phyloP scores from a whole-genome alignment of 345 rosid species.

The Eucalyptus decipiens region DNA sequence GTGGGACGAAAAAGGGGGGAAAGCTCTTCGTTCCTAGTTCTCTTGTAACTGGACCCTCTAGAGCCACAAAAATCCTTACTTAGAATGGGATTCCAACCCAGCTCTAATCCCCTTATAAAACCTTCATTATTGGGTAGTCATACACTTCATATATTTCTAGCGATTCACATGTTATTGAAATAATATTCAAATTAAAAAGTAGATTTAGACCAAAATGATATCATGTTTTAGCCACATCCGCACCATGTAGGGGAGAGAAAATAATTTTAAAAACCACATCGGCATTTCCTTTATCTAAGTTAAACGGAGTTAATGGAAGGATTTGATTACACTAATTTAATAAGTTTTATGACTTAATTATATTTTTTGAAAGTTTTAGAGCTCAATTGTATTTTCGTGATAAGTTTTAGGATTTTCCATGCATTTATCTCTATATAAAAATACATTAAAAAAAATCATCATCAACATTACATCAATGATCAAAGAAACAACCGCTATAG shows the following conservation, averaged over 20 bases:
- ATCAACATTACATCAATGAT: background rate
- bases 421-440: background rate
- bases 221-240: background rate
- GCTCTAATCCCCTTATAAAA: no score
- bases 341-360: background rate
- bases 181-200: no score
- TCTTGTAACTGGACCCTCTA: background rate
- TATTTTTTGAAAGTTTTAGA: no score
- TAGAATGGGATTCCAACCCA: no score
- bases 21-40: background rate
- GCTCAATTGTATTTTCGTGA: no score
- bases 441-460: background rate
- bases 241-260: background rate
- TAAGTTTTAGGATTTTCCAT: no score
- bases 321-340: background rate
- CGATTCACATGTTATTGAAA: no score
- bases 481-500: background rate
- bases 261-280: background rate
- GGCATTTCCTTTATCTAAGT: no score
- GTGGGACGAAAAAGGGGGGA: no score
- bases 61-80: background rate
- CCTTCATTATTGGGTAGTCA: no score
- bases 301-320: no score
- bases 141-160: no score
- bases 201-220: background rate